Evolutionary conservation across 2,329 filamentous ascomycete species (phyloP).

Genomic region (Sporothrix sp.): DNA sequence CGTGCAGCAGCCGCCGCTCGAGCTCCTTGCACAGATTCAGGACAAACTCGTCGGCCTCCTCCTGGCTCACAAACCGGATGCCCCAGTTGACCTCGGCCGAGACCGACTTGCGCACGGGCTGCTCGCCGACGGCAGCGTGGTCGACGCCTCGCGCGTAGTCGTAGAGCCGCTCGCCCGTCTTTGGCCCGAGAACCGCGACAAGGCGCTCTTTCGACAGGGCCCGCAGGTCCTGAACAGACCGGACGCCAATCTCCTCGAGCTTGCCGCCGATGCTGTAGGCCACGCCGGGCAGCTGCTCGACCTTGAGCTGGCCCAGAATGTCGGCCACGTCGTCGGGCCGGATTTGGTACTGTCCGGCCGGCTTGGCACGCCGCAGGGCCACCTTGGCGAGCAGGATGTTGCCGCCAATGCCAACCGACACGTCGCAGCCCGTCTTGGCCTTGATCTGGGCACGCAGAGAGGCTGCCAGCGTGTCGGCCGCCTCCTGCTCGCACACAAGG

Average conservation of each 20-base stretch:
- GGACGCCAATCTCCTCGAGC: slow-evolving; percentile 77
- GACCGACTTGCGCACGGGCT: slow-evolving; percentile 80
- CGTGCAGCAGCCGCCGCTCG: slow-evolving; percentile 67
- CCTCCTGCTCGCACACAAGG: slow-evolving; percentile 67
- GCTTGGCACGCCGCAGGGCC: slow-evolving; percentile 83
- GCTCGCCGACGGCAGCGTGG: slow-evolving; percentile 72
- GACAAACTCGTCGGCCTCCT: slow-evolving; percentile 90
- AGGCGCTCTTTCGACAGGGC: slow-evolving; percentile 68
- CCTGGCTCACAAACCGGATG: slow-evolving; percentile 82
- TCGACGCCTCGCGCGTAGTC: slow-evolving; percentile 89
- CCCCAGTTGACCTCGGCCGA: slow-evolving; percentile 98
- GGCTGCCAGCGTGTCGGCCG: slow-evolving; percentile 61
- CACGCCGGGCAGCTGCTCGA: slow-evolving; percentile 82
- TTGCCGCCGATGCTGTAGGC: slow-evolving; percentile 81
- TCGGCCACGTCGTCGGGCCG: slow-evolving; percentile 69
- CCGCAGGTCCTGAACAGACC: slow-evolving; percentile 73
- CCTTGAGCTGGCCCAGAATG: slow-evolving; percentile 66
- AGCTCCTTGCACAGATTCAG: slow-evolving; percentile 76
- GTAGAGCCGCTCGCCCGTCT: slow-evolving; percentile 83
- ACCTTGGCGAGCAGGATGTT: slow-evolving; percentile 91
- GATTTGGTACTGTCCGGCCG: slow-evolving; percentile 83
- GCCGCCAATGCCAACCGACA: slow-evolving; percentile 83
- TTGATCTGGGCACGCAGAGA: slow-evolving; percentile 61
- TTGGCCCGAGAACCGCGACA: slow-evolving; percentile 66
- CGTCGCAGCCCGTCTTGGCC: slow-evolving; percentile 67